These are phyloP conservation scores for Tylopilus sp. DNA, from an alignment of 1,284 basidiomycete genomes.

Conservation along the genomic window DNA sequence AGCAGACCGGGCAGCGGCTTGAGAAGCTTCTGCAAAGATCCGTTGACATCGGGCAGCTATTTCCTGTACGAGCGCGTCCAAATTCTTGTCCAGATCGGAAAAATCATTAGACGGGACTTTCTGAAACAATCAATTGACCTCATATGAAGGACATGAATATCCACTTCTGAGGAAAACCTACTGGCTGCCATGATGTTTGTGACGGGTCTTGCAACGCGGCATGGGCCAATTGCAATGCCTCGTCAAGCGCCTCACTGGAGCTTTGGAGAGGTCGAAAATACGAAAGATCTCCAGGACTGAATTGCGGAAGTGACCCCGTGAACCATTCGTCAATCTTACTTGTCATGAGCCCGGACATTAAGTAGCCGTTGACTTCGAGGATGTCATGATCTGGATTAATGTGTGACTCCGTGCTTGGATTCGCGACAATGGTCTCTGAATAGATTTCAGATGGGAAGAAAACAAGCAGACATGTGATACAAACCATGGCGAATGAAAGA, in stretches of 20 bases:
- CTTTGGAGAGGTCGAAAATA: conserved; percentile 39
- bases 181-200: conserved; percentile 45
- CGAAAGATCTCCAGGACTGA: conserved; percentile 56
- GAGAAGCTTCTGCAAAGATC: conserved; percentile 63
- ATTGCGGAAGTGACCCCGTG: conserved; percentile 58
- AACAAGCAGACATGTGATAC: conserved; percentile 25
- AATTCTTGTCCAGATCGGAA: conserved; percentile 63
- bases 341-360: conserved; percentile 64
- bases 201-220: conserved; percentile 45
- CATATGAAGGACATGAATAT: conserved; percentile 23
- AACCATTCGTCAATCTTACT: conserved; percentile 80
- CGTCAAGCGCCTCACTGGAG: conserved; percentile 38
- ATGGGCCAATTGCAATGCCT: conserved; percentile 48
- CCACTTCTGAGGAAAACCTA: conserved; percentile 36
- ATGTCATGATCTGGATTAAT: conserved; percentile 65
- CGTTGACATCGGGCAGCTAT: conserved; percentile 58
- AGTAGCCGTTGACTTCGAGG: conserved; percentile 76
- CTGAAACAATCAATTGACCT: conserved; percentile 40
- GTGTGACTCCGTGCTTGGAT: conserved; percentile 46
- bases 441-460: conserved; percentile 20
- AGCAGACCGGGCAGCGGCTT: conserved; percentile 62
- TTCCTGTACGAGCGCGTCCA: conserved; percentile 63
- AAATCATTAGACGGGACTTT: conserved; percentile 49
- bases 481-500: conserved; percentile 74
- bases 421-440: conserved; percentile 41